These are phyloP conservation scores for Endocalyx cinctus DNA, from an alignment of 2,329 filamentous ascomycete genomes.

Conservation along the genomic window DNA sequence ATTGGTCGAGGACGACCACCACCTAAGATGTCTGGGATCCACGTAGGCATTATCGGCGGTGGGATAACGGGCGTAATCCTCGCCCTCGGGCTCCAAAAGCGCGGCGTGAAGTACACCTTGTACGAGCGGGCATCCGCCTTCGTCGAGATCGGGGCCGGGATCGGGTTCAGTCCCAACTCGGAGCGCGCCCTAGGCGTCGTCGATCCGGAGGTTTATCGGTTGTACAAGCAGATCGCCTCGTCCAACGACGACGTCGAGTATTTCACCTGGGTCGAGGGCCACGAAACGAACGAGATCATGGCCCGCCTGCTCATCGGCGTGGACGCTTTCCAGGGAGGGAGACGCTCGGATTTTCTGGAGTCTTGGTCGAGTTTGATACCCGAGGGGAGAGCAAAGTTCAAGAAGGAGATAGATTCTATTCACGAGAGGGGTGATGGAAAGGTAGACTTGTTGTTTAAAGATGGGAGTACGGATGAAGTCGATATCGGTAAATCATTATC, in stretches of 20 bases:
- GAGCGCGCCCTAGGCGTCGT: constrained; percentile 39
- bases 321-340: constrained; percentile 37
- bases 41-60: constrained; percentile 45
- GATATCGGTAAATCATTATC: constrained; percentile 24
- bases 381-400: constrained; percentile 23
- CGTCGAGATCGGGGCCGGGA: constrained; percentile 46
- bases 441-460: constrained; percentile 25
- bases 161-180: constrained; percentile 48
- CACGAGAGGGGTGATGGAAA: constrained; percentile 17
- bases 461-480: constrained; percentile 24
- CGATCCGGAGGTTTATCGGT: constrained; percentile 27
- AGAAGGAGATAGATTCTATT: constrained; percentile 28
- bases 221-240: constrained; percentile 31
- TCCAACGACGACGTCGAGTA: constrained; percentile 25
- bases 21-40: constrained; percentile 13
- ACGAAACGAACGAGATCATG: constrained; percentile 22
- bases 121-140: constrained; percentile 42
- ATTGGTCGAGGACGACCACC: too few species aligned
- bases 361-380: constrained; percentile 31
- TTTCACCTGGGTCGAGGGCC: constrained; percentile 39
- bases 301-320: constrained; percentile 34
- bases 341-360: constrained; percentile 35
- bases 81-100: constrained; percentile 40
- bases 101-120: constrained; percentile 36
- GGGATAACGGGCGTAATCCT: constrained; percentile 48